phyloP scores from a whole-genome alignment of 306 rosid species.

The Vigna hirtella region DNA sequence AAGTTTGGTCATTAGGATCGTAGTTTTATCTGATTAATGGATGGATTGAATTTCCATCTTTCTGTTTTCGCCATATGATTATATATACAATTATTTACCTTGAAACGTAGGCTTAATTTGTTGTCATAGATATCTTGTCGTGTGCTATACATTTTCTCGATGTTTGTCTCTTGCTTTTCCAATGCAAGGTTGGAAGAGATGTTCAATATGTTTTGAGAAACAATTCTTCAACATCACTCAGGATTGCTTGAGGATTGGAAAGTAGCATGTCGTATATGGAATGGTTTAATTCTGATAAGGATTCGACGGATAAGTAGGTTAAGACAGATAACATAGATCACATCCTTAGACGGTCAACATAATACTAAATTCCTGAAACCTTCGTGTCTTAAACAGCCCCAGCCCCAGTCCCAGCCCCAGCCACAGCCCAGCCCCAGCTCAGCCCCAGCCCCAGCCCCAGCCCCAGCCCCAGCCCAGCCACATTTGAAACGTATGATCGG shows the following conservation, averaged over 20 bases:
- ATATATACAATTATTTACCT: constrained; percentile 4
- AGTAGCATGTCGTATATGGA: background rate
- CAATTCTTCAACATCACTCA: constrained; percentile 7
- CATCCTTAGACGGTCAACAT: constrained; percentile 9
- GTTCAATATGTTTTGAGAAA: constrained; percentile 18
- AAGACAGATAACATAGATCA: background rate
- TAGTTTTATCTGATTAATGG: constrained; percentile 6
- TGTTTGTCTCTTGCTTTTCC: constrained; percentile 26
- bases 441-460: too few relatives aligned
- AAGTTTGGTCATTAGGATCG: constrained; percentile 21
- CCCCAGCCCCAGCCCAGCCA: too few relatives aligned
- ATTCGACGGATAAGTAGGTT: background rate
- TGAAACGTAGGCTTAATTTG: background rate
- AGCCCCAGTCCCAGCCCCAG: too few relatives aligned
- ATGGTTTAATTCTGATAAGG: constrained; percentile 18
- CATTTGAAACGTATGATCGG: background rate
- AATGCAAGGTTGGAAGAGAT: constrained; percentile 25
- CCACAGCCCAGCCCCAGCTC: too few relatives aligned
- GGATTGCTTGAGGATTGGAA: constrained; percentile 24
- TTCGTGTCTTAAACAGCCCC: too few relatives aligned
- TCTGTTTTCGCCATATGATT: background rate
- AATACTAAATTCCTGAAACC: constrained; percentile 9
- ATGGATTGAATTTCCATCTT: background rate
- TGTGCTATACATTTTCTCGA: constrained; percentile 19
- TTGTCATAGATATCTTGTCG: constrained; percentile 3